Base-by-base conservation (phyloP, 768 basidiomycete species). In the Mrakia blollopis region DNA sequence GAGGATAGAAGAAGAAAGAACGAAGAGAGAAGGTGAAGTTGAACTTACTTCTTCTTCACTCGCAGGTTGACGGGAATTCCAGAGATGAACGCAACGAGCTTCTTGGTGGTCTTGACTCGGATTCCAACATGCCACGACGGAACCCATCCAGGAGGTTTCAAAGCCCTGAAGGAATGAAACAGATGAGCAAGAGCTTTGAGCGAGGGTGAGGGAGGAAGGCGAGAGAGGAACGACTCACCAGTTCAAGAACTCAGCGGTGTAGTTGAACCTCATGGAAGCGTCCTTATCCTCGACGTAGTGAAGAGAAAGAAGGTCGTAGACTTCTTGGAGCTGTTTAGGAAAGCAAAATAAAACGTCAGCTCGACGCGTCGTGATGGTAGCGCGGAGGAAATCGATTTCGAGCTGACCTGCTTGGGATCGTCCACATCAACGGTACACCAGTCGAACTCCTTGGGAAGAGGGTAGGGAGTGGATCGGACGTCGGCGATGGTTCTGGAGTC, bases 221-320 rank as follows among this genome's bases (percentile, higher is more conserved):
- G 30, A 14, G 2, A n/a, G 13, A 3, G 10, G 5, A 47, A 5
- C 44, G 30, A 79, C 85, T 35, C 79, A 92, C 97, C 97, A 99
- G 82, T 89, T 86, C 41, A 99, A 86, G 83, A 99, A 99, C 83
- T 98, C 94, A 6, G 93, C 89, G 61, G 91, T 92, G 81, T 99
- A 99, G 82, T 92, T 90, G 87, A 99, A 98, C 50, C 97, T 89
- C 87, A 98, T 97, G n/a, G 91, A 87, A 8, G 95, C 95, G 70
- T 93, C 91, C 80, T 92, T 91, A 82, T 99, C 97, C 83, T 99
- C 97, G 63, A 99, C 94, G 80, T 98, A 99, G 84, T 98, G 92
- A 18, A 90, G 86, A 6, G 93, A 97, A 57, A 99, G 86, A 3
- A 99, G 87, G 79, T 94, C 90, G 81, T 97, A 92, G 18, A 98